These are phyloP conservation scores for Penicillium expansum DNA, from an alignment of 2,329 filamentous ascomycete genomes.

Conservation along the genomic window DNA sequence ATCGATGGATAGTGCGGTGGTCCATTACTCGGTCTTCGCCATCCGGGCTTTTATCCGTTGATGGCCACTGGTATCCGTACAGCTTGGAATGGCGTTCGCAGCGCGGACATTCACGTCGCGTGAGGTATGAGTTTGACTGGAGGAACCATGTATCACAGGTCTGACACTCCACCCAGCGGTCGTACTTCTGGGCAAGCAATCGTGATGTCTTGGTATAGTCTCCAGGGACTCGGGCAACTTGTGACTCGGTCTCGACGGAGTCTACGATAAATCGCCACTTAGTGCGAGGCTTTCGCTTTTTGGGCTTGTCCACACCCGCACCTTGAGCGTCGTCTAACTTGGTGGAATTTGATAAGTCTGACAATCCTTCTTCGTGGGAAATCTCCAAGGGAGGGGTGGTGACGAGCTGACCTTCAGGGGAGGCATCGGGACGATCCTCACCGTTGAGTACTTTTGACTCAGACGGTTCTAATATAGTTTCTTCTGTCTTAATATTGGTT, in stretches of 20 bases:
- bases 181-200: slow-evolving; percentile 71
- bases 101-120: slow-evolving; percentile 78
- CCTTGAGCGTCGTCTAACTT: slow-evolving; percentile 30
- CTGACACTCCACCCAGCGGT: slow-evolving; percentile 83
- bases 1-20: slow-evolving; percentile 83
- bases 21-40: slow-evolving; percentile 69
- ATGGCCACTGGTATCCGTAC: slow-evolving; percentile 94
- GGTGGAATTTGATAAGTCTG: slow-evolving; percentile 27
- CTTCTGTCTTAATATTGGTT: slow-evolving; percentile 22
- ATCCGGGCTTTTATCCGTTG: slow-evolving; percentile 84
- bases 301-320: slow-evolving; percentile 19
- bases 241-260: slow-evolving; percentile 39
- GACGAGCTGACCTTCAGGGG: slow-evolving; percentile 9
- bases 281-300: slow-evolving; percentile 22
- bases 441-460: slow-evolving; percentile 2
- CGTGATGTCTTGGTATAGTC: slow-evolving; percentile 80
- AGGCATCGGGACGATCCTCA: slow-evolving; percentile 12
- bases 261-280: slow-evolving; percentile 31
- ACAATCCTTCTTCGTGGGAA: slow-evolving; percentile 21
- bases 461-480: slow-evolving; percentile 5
- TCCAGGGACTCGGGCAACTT: slow-evolving; percentile 57
- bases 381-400: slow-evolving; percentile 15
- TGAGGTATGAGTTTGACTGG: slow-evolving; percentile 83
- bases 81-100: slow-evolving; percentile 95
- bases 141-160: slow-evolving; percentile 81